Evolutionary conservation across 768 basidiomycete species (phyloP).

Genomic region (Termitomyces sp.): DNA sequence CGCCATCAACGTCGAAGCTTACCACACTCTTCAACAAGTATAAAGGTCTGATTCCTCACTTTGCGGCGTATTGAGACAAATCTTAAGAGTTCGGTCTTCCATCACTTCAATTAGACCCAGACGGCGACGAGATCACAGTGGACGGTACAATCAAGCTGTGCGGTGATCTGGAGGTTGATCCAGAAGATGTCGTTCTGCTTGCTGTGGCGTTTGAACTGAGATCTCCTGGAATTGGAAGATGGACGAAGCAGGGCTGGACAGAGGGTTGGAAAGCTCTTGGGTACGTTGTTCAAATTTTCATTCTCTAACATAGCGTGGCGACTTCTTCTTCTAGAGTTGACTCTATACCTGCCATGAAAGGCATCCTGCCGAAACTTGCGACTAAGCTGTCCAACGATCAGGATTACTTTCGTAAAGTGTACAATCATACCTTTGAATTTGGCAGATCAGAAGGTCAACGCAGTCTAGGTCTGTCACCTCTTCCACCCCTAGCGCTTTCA

Average conservation of each 20-base stretch:
- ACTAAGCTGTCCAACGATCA: constrained; percentile 58
- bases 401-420: constrained; percentile 72
- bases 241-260: constrained; percentile 66
- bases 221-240: constrained; percentile 67
- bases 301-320: neutral
- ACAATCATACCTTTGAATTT: constrained; percentile 78
- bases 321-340: constrained; percentile 47
- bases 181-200: constrained; percentile 79
- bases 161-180: constrained; percentile 61
- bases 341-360: constrained; percentile 55
- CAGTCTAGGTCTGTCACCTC: constrained; percentile 55
- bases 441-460: constrained; percentile 72
- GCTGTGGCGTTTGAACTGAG: constrained; percentile 79
- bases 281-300: constrained; percentile 28
- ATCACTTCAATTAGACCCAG: constrained; percentile 38
- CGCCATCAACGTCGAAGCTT: constrained; percentile 50
- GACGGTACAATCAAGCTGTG: constrained; percentile 81
- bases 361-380: constrained; percentile 47
- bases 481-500: neutral
- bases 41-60: constrained; percentile 41
- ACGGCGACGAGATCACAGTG: constrained; percentile 59
- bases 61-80: neutral
- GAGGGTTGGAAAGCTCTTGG: constrained; percentile 76
- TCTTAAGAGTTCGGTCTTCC: neutral
- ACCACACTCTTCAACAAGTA: constrained; percentile 59